Percentiles rank a stretch among this genome's conserved stretches.
These are phyloP conservation scores for Colletotrichum sp. DNA, from an alignment of 2,329 filamentous ascomycete species.

Conservation along the genomic window DNA sequence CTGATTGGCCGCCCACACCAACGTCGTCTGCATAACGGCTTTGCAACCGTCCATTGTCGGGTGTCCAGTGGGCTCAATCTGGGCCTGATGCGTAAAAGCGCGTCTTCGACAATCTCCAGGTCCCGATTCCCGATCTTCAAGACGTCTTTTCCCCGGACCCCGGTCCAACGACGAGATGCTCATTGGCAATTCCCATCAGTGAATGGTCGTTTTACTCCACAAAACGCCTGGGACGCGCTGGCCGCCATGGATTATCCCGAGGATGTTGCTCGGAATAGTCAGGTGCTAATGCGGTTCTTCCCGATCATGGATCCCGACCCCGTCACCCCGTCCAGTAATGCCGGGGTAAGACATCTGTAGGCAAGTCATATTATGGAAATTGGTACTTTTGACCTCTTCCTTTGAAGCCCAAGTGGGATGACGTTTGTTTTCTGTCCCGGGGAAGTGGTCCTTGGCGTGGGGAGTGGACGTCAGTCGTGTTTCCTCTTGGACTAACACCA, in stretches of 20 bases:
- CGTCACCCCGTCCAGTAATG: constrained; percentile 16
- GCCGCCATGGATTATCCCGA: constrained; percentile 20
- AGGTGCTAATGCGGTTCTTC: constrained; percentile 22
- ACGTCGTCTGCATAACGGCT: not conserved
- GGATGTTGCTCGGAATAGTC: constrained; percentile 17
- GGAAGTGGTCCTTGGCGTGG: not conserved
- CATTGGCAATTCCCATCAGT: constrained; percentile 9
- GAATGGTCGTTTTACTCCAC: constrained; percentile 7
- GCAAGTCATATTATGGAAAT: not conserved
- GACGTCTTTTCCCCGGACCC: constrained; percentile 15
- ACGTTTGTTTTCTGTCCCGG: not conserved
- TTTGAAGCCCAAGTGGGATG: not conserved
- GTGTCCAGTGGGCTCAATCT: constrained; percentile 1
- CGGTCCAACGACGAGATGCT: constrained; percentile 6
- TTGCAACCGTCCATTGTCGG: not conserved
- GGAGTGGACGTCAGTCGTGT: not conserved
- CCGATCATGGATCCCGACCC: constrained; percentile 22
- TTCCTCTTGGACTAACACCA: not conserved
- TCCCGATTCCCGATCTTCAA: constrained; percentile 17
- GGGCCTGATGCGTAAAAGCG: constrained; percentile 15
- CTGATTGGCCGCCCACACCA: constrained; percentile 10
- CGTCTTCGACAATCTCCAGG: constrained; percentile 17
- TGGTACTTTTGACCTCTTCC: not conserved
- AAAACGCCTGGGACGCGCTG: not conserved
- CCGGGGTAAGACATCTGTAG: constrained; percentile 16